Percentiles rank a stretch among this genome's conserved stretches.
phyloP scores from a whole-genome alignment of 768 basidiomycete species.

The Boletus sp. region DNA sequence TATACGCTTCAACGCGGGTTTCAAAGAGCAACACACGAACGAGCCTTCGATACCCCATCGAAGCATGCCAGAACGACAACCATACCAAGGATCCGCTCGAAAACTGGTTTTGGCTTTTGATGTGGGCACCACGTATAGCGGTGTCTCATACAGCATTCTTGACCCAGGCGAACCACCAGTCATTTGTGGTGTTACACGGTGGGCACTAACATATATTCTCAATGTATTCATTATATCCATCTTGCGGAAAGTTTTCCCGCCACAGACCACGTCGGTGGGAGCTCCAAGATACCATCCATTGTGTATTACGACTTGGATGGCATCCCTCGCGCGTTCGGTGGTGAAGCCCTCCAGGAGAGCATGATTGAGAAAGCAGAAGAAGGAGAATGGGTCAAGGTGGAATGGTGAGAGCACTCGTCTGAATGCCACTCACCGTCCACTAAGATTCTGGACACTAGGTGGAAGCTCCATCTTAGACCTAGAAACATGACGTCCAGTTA shows the following conservation, averaged over 20 bases:
- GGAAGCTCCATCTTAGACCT: slow-evolving; percentile 37
- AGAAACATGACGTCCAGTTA: slow-evolving; percentile 19
- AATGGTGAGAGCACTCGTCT: slow-evolving; percentile 25
- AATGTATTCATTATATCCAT: background rate
- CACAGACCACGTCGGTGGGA: slow-evolving; percentile 43
- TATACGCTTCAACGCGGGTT: background rate
- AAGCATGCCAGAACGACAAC: slow-evolving; percentile 30
- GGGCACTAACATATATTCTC: background rate
- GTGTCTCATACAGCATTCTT: slow-evolving; percentile 42
- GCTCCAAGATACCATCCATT: slow-evolving; percentile 50
- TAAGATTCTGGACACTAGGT: slow-evolving; percentile 22
- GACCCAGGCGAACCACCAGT: slow-evolving; percentile 29
- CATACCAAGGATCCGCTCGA: slow-evolving; percentile 39
- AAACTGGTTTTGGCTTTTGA: slow-evolving; percentile 51
- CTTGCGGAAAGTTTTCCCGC: slow-evolving; percentile 40
- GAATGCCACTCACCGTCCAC: background rate
- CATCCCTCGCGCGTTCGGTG: slow-evolving; percentile 39
- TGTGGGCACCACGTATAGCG: slow-evolving; percentile 50
- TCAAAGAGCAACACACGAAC: background rate
- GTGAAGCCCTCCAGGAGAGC: slow-evolving; percentile 41
- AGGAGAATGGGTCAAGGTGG: slow-evolving; percentile 27
- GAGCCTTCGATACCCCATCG: background rate
- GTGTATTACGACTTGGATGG: slow-evolving; percentile 45
- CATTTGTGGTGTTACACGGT: slow-evolving; percentile 24
- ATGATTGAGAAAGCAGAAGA: slow-evolving; percentile 40